These are phyloP conservation scores for Verticillium nonalfalfae DNA, from an alignment of 2,329 filamentous ascomycete species.

Conservation along the genomic window DNA sequence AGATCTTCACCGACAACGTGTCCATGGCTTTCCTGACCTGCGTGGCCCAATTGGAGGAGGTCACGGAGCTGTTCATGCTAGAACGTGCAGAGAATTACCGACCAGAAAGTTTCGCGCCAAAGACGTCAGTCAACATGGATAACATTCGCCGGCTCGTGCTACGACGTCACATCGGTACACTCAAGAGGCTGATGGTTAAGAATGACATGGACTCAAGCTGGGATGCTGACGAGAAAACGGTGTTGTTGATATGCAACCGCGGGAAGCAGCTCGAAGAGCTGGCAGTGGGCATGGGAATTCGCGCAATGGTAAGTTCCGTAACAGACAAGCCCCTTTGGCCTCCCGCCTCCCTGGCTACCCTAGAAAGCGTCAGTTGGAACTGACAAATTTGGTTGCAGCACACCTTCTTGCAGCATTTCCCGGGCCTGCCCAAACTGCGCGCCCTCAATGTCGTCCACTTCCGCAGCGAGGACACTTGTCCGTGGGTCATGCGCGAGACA, in stretches of 20 bases:
- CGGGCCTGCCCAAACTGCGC: slow-evolving; percentile 38
- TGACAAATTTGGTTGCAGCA: slow-evolving; percentile 32
- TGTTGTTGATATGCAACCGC: slow-evolving; percentile 44
- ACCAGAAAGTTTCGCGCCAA: slow-evolving; percentile 45
- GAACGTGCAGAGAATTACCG: slow-evolving; percentile 46
- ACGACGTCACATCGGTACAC: slow-evolving; percentile 47
- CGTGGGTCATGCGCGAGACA: slow-evolving; percentile 50
- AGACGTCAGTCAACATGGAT: slow-evolving; percentile 43
- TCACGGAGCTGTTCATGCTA: slow-evolving; percentile 55
- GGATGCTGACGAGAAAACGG: slow-evolving; percentile 51
- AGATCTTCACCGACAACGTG: slow-evolving; percentile 59
- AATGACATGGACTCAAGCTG: slow-evolving; percentile 47
- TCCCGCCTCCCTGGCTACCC: no score
- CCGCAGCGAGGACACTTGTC: slow-evolving; percentile 48
- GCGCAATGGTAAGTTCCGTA: slow-evolving; percentile 40
- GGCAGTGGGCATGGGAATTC: slow-evolving; percentile 46
- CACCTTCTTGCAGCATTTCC: slow-evolving; percentile 47
- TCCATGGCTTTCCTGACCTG: slow-evolving; percentile 47
- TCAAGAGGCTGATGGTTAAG: slow-evolving; percentile 54
- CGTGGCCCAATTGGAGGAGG: slow-evolving; percentile 41
- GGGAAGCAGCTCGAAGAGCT: slow-evolving; percentile 48
- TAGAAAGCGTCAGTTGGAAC: background rate
- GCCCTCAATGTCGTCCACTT: slow-evolving; percentile 51
- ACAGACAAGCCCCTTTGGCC: no score
- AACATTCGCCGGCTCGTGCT: slow-evolving; percentile 52